Conservation (phyloP, 176 grass and related monocot genomes). For the Rhynchospora breviuscula region DNA sequence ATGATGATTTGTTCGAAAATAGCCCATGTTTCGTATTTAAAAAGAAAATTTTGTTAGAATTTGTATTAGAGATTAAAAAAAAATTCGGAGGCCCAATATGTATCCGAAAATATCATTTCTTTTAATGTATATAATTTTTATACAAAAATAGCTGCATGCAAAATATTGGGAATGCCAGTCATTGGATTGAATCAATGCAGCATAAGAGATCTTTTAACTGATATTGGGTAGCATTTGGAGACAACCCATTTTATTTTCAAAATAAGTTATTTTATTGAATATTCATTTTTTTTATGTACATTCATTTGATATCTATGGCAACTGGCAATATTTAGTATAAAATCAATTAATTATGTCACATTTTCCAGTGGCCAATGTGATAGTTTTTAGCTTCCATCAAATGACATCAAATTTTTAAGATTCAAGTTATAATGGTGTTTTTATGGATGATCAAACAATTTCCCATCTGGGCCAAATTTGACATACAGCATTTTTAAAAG, state of each 20-base stretch:
- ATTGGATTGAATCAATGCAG: background rate
- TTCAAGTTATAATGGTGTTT: background rate
- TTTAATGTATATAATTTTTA: background rate
- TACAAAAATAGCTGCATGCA: background rate
- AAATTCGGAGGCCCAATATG: background rate
- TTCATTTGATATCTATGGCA: background rate
- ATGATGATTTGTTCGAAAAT: background rate
- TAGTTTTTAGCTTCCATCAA: background rate
- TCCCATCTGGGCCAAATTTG: background rate
- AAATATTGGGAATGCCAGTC: background rate
- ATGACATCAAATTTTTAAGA: background rate
- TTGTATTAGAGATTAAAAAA: background rate
- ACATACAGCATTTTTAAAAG: background rate
- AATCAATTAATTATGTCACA: no score
- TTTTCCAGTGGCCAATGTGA: background rate
- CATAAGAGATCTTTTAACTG: background rate
- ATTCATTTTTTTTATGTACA: background rate
- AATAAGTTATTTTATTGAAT: background rate
- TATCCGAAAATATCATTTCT: background rate
- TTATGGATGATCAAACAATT: background rate
- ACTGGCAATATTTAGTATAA: background rate
- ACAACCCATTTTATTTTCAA: background rate
- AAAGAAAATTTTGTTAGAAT: background rate
- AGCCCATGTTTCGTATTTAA: background rate
- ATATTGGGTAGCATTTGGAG: background rate